phyloP scores from a whole-genome alignment of 768 basidiomycete genomes.

The Cantharellus anzutake region DNA sequence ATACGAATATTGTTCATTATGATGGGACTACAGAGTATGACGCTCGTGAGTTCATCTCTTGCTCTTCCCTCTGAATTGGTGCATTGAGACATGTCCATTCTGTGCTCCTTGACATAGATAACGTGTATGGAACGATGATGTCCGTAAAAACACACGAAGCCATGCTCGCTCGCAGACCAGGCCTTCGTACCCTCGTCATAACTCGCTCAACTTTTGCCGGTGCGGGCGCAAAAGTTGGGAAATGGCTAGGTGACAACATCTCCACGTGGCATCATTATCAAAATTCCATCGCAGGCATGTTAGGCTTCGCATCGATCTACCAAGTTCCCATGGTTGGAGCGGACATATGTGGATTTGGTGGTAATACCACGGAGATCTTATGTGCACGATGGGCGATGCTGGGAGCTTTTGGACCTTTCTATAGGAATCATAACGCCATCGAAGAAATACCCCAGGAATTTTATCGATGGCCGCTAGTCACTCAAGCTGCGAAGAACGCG shows the following conservation, averaged over 20 bases:
- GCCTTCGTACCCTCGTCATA: slow-evolving; percentile 40
- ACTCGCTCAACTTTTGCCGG: slow-evolving; percentile 60
- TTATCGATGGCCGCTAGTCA: slow-evolving; percentile 39
- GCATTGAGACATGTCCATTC: not conserved
- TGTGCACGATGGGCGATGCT: slow-evolving; percentile 64
- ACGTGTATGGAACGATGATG: slow-evolving; percentile 58
- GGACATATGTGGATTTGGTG: slow-evolving; percentile 50
- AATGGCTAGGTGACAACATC: slow-evolving; percentile 56
- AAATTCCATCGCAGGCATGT: slow-evolving; percentile 40
- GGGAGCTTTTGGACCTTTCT: slow-evolving; percentile 64
- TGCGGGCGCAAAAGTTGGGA: slow-evolving; percentile 45
- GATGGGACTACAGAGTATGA: slow-evolving; percentile 10
- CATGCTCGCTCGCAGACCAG: slow-evolving; percentile 42
- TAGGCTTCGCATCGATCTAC: slow-evolving; percentile 44
- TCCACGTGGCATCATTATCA: slow-evolving; percentile 41
- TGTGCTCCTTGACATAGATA: slow-evolving; percentile 17
- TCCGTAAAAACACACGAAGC: slow-evolving; percentile 39
- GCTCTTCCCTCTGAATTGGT: not conserved
- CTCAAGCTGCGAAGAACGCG: slow-evolving; percentile 38
- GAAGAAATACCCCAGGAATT: slow-evolving; percentile 40
- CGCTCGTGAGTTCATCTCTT: slow-evolving; percentile 4
- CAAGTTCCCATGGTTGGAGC: slow-evolving; percentile 61
- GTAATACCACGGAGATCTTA: slow-evolving; percentile 44
- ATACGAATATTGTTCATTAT: slow-evolving; percentile 10
- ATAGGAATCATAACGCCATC: slow-evolving; percentile 50